phyloP scores from a whole-genome alignment of 2,329 filamentous ascomycete genomes.

The Fusarium luffae region DNA sequence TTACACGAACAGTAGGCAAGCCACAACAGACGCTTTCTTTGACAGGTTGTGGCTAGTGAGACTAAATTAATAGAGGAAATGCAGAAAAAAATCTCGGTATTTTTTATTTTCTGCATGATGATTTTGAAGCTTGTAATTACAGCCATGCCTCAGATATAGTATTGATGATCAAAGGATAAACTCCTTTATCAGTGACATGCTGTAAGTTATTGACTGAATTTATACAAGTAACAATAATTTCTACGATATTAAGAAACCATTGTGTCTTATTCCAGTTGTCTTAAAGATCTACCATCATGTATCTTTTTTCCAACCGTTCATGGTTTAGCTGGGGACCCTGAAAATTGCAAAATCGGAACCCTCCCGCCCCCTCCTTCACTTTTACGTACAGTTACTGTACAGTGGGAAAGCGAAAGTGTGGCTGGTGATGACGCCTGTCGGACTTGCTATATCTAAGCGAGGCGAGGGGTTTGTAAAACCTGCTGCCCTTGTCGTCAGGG shows the following conservation, averaged over 20 bases:
- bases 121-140: neutral
- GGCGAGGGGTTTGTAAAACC: conserved; percentile 31
- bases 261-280: neutral
- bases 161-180: neutral
- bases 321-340: conserved; percentile 30
- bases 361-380: conserved; percentile 16
- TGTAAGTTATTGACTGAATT: neutral
- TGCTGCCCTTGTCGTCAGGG: conserved; percentile 6
- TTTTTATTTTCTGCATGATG: neutral
- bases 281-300: neutral
- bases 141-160: neutral
- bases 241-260: neutral
- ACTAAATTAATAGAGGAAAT: neutral
- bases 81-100: conserved; percentile 5
- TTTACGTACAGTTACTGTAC: neutral
- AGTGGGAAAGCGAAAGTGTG: conserved; percentile 9
- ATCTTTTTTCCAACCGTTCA: conserved; percentile 3
- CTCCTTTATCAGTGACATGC: neutral
- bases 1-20: conserved; percentile 21
- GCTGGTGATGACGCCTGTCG: conserved; percentile 26
- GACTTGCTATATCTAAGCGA: conserved; percentile 20
- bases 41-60: conserved; percentile 19
- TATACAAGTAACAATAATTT: neutral
- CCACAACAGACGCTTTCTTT: conserved; percentile 12
- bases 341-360: conserved; percentile 21